Percentiles rank a stretch among this genome's conserved stretches.
These are phyloP conservation scores for Skeletonema marinoi DNA, from an alignment of 108 stramenopile genomes.

Conservation along the genomic window DNA sequence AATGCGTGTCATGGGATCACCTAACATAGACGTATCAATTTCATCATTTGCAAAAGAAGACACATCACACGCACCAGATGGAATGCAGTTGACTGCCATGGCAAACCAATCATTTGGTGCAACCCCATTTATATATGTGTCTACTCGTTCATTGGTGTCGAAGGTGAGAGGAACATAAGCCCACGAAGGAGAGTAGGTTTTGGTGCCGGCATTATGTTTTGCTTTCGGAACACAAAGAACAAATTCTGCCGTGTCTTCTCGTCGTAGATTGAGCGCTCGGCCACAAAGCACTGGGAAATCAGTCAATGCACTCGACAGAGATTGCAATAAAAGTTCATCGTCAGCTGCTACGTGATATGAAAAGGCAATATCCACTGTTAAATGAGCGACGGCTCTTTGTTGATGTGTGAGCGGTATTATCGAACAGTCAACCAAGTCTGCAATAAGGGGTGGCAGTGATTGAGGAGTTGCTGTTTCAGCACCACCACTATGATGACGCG, in stretches of 20 bases:
- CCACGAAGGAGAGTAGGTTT: background rate
- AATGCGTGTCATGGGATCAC: constrained; percentile 8
- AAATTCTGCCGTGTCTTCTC: background rate
- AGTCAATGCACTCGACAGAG: background rate
- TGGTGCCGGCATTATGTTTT: background rate
- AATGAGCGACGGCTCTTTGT: constrained; percentile 7
- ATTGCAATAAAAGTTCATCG: background rate
- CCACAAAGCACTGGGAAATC: background rate
- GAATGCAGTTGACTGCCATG: background rate
- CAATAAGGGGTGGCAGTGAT: background rate
- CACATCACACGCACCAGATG: background rate
- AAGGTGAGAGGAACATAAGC: background rate
- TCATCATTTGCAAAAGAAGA: background rate
- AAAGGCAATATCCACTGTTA: constrained; percentile 12
- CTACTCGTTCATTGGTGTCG: background rate
- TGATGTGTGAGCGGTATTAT: constrained; percentile 6
- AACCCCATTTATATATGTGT: background rate
- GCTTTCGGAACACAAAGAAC: background rate
- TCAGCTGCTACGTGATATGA: background rate
- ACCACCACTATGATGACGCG: background rate
- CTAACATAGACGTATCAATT: background rate
- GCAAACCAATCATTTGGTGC: background rate
- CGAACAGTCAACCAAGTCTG: background rate
- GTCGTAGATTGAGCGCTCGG: background rate
- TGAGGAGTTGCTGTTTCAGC: background rate